phyloP scores from a whole-genome alignment of 495 filamentous ascomycete species.

The Aspergillus saccharolyticus region DNA sequence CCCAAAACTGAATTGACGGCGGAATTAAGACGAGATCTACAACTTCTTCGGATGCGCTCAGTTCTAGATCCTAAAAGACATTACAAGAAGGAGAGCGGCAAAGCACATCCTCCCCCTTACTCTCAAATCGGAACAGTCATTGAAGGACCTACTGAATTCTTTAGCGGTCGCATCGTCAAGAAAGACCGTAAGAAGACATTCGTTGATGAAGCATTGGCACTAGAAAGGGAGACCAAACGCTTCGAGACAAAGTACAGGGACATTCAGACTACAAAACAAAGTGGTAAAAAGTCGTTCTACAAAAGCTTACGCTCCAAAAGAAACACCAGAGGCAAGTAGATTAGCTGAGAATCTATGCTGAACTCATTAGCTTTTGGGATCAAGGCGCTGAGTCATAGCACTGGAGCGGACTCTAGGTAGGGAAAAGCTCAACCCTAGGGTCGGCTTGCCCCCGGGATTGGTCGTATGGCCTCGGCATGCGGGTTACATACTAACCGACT shows the following conservation, averaged over 20 bases:
- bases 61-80: conserved; percentile 85
- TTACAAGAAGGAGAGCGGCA: conserved; percentile 79
- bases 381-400: not conserved
- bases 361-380: not conserved
- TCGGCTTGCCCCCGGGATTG: too few relatives aligned
- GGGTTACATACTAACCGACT: too few relatives aligned
- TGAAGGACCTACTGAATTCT: conserved; percentile 85
- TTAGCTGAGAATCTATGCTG: not conserved
- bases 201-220: conserved; percentile 76
- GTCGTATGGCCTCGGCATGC: too few relatives aligned
- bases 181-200: conserved; percentile 87
- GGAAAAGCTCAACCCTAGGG: too few relatives aligned
- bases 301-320: conserved; percentile 58
- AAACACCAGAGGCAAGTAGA: conserved; percentile 32
- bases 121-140: conserved; percentile 86
- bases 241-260: conserved; percentile 70
- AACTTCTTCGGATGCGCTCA: conserved; percentile 80
- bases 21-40: conserved; percentile 79
- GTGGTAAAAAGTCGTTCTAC: conserved; percentile 69
- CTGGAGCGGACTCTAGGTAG: too few relatives aligned
- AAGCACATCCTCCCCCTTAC: conserved; percentile 65
- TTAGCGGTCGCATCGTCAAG: conserved; percentile 69
- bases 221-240: conserved; percentile 52
- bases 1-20: conserved; percentile 78
- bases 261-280: conserved; percentile 61